Conservation (phyloP, 1,284 basidiomycete genomes). For the Marasmius fiardii region DNA sequence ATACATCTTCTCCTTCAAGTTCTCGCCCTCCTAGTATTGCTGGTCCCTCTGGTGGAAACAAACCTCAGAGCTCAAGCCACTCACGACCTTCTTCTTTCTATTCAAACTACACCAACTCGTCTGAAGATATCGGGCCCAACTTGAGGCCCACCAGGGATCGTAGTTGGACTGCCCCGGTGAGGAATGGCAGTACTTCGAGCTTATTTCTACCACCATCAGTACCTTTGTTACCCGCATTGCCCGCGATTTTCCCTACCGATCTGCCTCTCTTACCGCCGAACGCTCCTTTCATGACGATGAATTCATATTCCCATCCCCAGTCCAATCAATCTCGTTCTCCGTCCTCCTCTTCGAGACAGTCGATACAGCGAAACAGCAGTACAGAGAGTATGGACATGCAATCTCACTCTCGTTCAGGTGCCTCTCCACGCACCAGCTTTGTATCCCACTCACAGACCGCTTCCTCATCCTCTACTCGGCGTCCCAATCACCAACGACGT, state of each 20-base stretch:
- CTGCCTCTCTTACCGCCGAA: slow-evolving; percentile 71
- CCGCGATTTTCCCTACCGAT: slow-evolving; percentile 33
- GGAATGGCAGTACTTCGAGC: slow-evolving; percentile 33
- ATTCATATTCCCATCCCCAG: slow-evolving; percentile 37
- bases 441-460: background rate
- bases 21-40: slow-evolving; percentile 46
- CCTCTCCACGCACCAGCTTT: background rate
- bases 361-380: background rate
- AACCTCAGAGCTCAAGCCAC: slow-evolving; percentile 22
- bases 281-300: slow-evolving; percentile 73
- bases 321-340: slow-evolving; percentile 8
- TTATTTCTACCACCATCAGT: slow-evolving; percentile 27
- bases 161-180: slow-evolving; percentile 33
- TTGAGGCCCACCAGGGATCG: slow-evolving; percentile 34
- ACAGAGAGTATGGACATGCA: background rate
- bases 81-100: slow-evolving; percentile 53
- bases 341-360: slow-evolving; percentile 14
- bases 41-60: slow-evolving; percentile 28
- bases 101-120: slow-evolving; percentile 40
- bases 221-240: slow-evolving; percentile 24
- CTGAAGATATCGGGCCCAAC: slow-evolving; percentile 49
- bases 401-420: background rate
- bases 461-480: background rate
- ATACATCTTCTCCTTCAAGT: slow-evolving; percentile 41
- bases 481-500: slow-evolving; percentile 8